Base-by-base conservation (phyloP, 371 early-diverging fungal species). In the Mortierella sp. region DNA sequence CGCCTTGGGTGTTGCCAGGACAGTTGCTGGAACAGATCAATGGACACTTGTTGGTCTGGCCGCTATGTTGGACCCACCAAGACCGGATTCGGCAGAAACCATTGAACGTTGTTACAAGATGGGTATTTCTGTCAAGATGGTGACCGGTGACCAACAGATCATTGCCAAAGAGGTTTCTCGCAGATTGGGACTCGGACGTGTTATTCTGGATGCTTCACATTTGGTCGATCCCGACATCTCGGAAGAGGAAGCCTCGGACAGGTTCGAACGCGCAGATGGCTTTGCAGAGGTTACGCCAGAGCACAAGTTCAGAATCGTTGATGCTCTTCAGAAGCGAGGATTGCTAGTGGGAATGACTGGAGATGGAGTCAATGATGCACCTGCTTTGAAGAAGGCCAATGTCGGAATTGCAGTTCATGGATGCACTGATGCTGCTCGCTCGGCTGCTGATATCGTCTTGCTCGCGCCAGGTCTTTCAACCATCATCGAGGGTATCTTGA, bases 401-500 rank as follows among this genome's bases (percentile, higher is more conserved):
- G 93, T 94, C 47, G 96, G 95, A 70, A 94, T 94, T 76, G 95
- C 96, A 49, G 94, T 96, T 63, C 90, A 93, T 55, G 93, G 93
- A 47, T 93, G 94, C 82, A 96, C 97, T 5, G 98, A 97, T 83
- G 96, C 97, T 15, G 96, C 97, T 23, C 93, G 97, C 49, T 93
- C 95, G 22, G 97, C 97, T 51, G 93, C 96, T 42, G 97, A 98
- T 83, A 96, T 97, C 82, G 96, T 98, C 15, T 85, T 98, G 61
- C 85, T 95, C 22, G 95, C 94, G 26, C 91, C 94, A n/a, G 96
- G 96, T 54, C 89, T 97, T 34, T 91, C 93, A 34, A 96, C 96
- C 1, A 97, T 97, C 68, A 93, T 93, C 58, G 94, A 95, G 71
- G 96, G 96, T 58, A 90, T 96, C 75, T 83, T 87, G 66, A 87